Conservation (phyloP, 2,329 filamentous ascomycete genomes). For the Berkeleyomyces rouxiae region DNA sequence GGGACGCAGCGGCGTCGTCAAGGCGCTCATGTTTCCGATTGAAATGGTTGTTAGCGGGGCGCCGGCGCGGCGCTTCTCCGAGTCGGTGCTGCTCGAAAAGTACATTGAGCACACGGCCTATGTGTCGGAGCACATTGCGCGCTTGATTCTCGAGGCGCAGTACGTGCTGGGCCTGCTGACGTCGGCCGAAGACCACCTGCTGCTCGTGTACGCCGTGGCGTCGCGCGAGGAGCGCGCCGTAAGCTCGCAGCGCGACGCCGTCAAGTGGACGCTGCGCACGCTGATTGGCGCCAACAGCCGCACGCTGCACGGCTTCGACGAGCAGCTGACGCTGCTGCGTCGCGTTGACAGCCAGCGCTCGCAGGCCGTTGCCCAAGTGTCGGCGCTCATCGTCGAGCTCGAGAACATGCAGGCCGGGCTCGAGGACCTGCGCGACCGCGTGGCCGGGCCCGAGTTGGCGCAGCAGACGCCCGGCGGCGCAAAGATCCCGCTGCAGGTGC, state of each 20-base stretch:
- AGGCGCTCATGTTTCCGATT: constrained; percentile 9
- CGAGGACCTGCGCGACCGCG: constrained; percentile 53
- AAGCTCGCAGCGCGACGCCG: constrained; percentile 42
- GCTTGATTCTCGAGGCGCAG: constrained; percentile 54
- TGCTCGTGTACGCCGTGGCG: constrained; percentile 52
- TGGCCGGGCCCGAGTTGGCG: constrained; percentile 47
- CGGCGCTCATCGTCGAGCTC: constrained; percentile 51
- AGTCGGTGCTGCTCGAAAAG: constrained; percentile 49
- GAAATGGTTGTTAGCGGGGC: constrained; percentile 6
- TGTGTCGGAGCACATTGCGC: constrained; percentile 51
- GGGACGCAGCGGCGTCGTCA: constrained; percentile 2
- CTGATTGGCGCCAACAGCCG: constrained; percentile 52
- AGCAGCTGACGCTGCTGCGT: constrained; percentile 45
- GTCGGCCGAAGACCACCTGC: constrained; percentile 52
- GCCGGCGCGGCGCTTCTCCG: constrained; percentile 25
- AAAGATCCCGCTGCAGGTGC: constrained; percentile 47
- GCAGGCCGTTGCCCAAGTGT: constrained; percentile 51
- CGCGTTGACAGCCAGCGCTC: constrained; percentile 51
- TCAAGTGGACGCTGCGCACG: constrained; percentile 57
- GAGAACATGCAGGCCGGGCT: constrained; percentile 56
- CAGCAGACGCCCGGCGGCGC: constrained; percentile 26
- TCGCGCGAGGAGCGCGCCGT: constrained; percentile 45
- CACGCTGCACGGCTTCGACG: constrained; percentile 42
- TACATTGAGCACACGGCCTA: constrained; percentile 57
- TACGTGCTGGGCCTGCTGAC: constrained; percentile 48